These are phyloP conservation scores for Pilaira anomala DNA, from an alignment of 192 early-diverging fungal species.

Conservation along the genomic window DNA sequence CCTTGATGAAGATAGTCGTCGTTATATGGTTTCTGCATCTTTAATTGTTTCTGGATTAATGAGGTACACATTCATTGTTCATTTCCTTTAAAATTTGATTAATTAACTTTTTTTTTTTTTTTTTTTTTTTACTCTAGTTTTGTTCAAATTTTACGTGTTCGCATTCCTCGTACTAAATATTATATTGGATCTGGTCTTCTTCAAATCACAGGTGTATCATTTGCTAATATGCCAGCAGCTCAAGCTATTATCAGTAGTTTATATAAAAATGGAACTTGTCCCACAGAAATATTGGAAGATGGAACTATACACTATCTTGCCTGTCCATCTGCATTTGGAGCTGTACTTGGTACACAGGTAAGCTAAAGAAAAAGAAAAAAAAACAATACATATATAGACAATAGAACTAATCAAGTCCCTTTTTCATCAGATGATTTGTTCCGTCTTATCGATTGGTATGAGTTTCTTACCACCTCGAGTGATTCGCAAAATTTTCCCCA, in stretches of 20 bases:
- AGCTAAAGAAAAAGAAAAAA: neutral
- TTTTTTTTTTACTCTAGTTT: conserved; percentile 3
- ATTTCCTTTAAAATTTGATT: no score
- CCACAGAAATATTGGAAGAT: conserved; percentile 22
- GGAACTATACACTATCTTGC: conserved; percentile 37
- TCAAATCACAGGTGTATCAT: conserved; percentile 51
- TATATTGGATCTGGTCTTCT: conserved; percentile 35
- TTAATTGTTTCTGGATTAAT: conserved; percentile 46
- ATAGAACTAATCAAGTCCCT: neutral
- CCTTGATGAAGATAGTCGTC: conserved; percentile 35
- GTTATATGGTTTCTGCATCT: conserved; percentile 47
- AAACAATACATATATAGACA: neutral
- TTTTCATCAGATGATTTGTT: conserved; percentile 41
- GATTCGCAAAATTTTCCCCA: conserved; percentile 51
- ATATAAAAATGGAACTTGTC: conserved; percentile 27
- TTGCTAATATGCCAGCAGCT: conserved; percentile 51
- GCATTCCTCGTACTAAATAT: conserved; percentile 33
- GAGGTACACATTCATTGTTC: neutral
- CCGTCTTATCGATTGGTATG: conserved; percentile 40
- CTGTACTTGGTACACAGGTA: conserved; percentile 45
- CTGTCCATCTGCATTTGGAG: conserved; percentile 52
- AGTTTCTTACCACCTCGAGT: conserved; percentile 47
- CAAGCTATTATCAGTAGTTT: conserved; percentile 40
- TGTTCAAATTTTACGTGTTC: conserved; percentile 45
- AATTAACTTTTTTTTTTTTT: neutral